Evolutionary conservation across 164 flowering plant genomes (phyloP).

Genomic region (Aristolochia fimbriata): DNA sequence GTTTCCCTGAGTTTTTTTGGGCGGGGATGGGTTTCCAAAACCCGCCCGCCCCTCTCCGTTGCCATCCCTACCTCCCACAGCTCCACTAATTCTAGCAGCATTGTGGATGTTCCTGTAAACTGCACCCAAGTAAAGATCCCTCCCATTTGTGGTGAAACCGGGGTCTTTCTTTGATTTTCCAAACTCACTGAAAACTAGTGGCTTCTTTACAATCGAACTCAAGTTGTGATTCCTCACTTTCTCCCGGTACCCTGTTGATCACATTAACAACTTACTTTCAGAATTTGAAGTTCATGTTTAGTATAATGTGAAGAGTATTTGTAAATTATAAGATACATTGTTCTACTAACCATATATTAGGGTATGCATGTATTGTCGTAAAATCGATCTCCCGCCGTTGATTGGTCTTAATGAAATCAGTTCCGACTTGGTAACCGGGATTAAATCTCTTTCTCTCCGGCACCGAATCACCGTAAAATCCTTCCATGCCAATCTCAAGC

Average conservation of each 20-base stretch:
- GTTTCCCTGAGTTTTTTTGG: too few relatives aligned
- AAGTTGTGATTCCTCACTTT: conserved; percentile 13
- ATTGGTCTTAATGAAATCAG: conserved; percentile 14
- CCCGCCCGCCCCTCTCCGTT: too few relatives aligned
- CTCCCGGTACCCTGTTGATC: conserved; percentile 17
- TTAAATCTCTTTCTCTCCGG: conserved; percentile 11
- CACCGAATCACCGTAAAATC: conserved; percentile 12
- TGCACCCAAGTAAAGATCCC: conserved; percentile 10
- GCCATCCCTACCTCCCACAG: conserved; percentile 16
- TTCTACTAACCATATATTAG: conserved; percentile 17
- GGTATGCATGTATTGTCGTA: conserved; percentile 12
- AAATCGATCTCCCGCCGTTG: conserved; percentile 10
- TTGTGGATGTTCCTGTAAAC: conserved; percentile 18
- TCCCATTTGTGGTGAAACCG: not conserved
- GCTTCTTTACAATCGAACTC: conserved; percentile 19
- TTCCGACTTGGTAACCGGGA: conserved; percentile 12
- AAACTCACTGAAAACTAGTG: conserved; percentile 18
- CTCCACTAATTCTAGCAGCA: conserved; percentile 9
- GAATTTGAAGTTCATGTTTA: too few relatives aligned
- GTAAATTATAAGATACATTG: too few relatives aligned
- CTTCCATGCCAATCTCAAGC: conserved; percentile 11
- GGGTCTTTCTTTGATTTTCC: too few relatives aligned
- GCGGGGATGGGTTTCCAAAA: too few relatives aligned
- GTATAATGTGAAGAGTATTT: too few relatives aligned
- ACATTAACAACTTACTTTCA: too few relatives aligned